Conservation (phyloP, 768 basidiomycete genomes). For the Hortiboletus flavorubellus region DNA sequence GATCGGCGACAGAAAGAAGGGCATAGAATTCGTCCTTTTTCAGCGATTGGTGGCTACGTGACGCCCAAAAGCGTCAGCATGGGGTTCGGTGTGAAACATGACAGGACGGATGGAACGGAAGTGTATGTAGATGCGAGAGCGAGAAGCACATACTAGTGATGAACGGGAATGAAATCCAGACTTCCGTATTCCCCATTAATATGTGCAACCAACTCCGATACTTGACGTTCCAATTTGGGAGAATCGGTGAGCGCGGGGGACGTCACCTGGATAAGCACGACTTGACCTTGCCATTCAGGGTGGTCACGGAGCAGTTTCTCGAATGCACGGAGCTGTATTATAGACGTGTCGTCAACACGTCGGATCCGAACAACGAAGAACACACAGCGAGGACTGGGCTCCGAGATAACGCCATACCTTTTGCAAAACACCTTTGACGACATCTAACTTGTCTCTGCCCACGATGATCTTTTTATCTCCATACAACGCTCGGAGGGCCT, state of each 20-base stretch:
- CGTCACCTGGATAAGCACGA: slow-evolving; percentile 80
- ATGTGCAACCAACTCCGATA: slow-evolving; percentile 90
- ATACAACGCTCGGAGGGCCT: slow-evolving; percentile 78
- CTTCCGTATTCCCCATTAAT: slow-evolving; percentile 96
- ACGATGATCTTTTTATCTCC: slow-evolving; percentile 98
- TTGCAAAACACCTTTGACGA: slow-evolving; percentile 97
- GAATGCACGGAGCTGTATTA: slow-evolving; percentile 78
- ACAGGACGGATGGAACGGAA: not conserved
- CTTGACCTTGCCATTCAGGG: slow-evolving; percentile 93
- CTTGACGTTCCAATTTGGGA: slow-evolving; percentile 88
- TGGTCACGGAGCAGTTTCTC: slow-evolving; percentile 91
- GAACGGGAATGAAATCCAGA: slow-evolving; percentile 93
- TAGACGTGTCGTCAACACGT: not conserved
- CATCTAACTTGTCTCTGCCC: slow-evolving; percentile 94
- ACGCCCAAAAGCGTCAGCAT: not conserved
- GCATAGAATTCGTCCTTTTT: slow-evolving; percentile 99
- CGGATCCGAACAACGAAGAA: not conserved
- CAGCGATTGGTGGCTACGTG: slow-evolving; percentile 84
- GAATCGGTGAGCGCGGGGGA: slow-evolving; percentile 90
- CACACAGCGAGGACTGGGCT: too few species aligned
- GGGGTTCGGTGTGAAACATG: not conserved
- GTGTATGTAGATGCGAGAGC: too few species aligned
- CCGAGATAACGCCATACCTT: slow-evolving; percentile 51
- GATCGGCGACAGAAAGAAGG: slow-evolving; percentile 85
- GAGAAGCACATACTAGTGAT: slow-evolving; percentile 78